Conservation (phyloP, 2,329 filamentous ascomycete species). For the Trichoderma gracile region DNA sequence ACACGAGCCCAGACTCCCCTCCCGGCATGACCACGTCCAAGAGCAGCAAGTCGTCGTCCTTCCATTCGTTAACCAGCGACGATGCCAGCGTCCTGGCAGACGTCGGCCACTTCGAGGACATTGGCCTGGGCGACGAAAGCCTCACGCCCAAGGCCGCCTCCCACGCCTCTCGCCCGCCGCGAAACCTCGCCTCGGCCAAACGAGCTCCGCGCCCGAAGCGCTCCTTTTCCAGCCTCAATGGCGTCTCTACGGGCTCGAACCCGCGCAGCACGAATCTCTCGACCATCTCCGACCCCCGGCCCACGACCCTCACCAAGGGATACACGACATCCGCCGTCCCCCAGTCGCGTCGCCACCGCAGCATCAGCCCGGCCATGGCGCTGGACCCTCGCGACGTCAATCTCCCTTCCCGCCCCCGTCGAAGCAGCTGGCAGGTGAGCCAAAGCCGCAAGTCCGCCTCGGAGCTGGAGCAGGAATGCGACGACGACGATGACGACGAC, state of each 20-base stretch:
- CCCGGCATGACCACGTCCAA: constrained; percentile 76
- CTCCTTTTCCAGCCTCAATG: constrained; percentile 48
- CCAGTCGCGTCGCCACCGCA: constrained; percentile 47
- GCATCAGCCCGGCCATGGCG: constrained; percentile 53
- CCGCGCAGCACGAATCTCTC: constrained; percentile 53
- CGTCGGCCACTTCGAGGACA: constrained; percentile 87
- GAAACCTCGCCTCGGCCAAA: constrained; percentile 37
- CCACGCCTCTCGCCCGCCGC: constrained; percentile 42
- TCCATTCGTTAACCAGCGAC: constrained; percentile 76
- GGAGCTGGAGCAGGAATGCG: constrained; percentile 74
- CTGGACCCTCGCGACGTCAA: constrained; percentile 48
- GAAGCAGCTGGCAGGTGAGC: constrained; percentile 72
- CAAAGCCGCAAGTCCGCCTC: constrained; percentile 65
- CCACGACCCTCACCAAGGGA: constrained; percentile 33
- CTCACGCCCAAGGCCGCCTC: constrained; percentile 53
- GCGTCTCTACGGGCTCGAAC: constrained; percentile 48
- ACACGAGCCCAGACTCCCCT: constrained; percentile 41
- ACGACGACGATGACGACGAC: constrained; percentile 73
- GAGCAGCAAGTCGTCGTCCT: constrained; percentile 87
- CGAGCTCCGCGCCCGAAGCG: constrained; percentile 43
- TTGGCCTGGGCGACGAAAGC: constrained; percentile 71
- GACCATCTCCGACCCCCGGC: constrained; percentile 41
- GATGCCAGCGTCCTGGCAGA: constrained; percentile 71
- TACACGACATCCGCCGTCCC: constrained; percentile 43
- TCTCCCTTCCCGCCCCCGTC: constrained; percentile 45